Evolutionary conservation across 2,329 filamentous ascomycete species (phyloP).

Genomic region (Chalaropsis ovoidea): DNA sequence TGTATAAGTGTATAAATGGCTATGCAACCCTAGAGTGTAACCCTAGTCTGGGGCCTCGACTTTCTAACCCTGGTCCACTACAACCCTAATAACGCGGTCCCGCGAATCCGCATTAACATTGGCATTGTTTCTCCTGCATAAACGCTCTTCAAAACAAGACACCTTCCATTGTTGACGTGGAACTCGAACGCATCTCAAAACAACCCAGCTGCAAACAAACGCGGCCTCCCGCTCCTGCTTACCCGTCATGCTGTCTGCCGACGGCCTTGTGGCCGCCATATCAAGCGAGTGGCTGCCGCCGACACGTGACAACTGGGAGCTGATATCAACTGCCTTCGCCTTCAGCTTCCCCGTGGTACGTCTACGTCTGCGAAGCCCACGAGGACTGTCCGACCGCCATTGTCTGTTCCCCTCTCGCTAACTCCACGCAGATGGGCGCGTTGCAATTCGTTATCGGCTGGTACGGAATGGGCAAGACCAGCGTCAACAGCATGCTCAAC

Average conservation of each 20-base stretch:
- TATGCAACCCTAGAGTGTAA: not conserved
- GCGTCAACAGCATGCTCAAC: conserved; percentile 62
- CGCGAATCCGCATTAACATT: not conserved
- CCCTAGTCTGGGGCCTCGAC: too few species aligned
- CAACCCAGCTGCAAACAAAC: not conserved
- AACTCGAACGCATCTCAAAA: not conserved
- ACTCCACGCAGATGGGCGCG: conserved; percentile 49
- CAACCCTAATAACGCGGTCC: not conserved
- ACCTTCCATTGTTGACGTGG: not conserved
- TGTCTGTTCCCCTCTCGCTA: conserved; percentile 24
- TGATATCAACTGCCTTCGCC: conserved; percentile 44
- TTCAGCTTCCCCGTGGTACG: conserved; percentile 44
- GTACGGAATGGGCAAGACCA: conserved; percentile 92
- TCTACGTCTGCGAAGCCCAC: conserved; percentile 12
- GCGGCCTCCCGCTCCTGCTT: not conserved
- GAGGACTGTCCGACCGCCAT: not conserved
- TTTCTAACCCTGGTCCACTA: not conserved
- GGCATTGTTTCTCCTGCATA: not conserved
- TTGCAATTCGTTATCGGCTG: conserved; percentile 67
- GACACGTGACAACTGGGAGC: conserved; percentile 47
- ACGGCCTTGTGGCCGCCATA: not conserved
- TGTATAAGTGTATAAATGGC: not conserved
- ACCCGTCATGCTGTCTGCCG: not conserved
- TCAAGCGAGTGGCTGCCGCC: conserved; percentile 43
- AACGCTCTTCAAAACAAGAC: not conserved